These are phyloP conservation scores for Chondrostereum purpureum DNA, from an alignment of 1,284 basidiomycete species.

Conservation along the genomic window DNA sequence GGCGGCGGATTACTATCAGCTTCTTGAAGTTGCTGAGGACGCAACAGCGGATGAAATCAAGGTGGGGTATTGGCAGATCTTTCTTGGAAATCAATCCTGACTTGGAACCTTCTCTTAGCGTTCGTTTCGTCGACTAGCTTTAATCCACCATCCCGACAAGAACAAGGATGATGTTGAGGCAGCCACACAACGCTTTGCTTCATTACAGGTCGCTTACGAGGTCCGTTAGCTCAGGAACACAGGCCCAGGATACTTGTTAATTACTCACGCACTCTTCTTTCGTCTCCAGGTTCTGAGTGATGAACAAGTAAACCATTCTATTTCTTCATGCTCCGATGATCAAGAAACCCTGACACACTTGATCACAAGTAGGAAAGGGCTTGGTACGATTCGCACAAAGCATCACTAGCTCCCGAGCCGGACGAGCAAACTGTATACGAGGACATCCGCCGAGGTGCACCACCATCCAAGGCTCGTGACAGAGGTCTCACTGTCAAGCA, in stretches of 20 bases:
- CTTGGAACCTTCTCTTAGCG: constrained; percentile 37
- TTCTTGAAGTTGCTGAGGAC: constrained; percentile 73
- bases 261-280: not conserved
- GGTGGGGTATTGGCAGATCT: constrained; percentile 33
- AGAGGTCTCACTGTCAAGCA: constrained; percentile 80
- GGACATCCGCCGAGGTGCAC: constrained; percentile 71
- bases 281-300: constrained; percentile 74
- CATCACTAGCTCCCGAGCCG: constrained; percentile 77
- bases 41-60: constrained; percentile 87
- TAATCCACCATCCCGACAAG: constrained; percentile 88
- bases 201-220: constrained; percentile 93
- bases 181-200: constrained; percentile 84
- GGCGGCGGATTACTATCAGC: constrained; percentile 69
- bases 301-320: constrained; percentile 64
- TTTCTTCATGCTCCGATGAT: not conserved
- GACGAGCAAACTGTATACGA: constrained; percentile 81
- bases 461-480: constrained; percentile 64
- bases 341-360: constrained; percentile 14
- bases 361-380: constrained; percentile 80
- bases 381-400: constrained; percentile 96
- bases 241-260: too few relatives aligned
- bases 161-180: constrained; percentile 79
- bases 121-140: constrained; percentile 77
- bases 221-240: constrained; percentile 30
- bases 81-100: constrained; percentile 2